These are phyloP conservation scores for Mycena epipterygia DNA, from an alignment of 768 basidiomycete species.

Conservation along the genomic window DNA sequence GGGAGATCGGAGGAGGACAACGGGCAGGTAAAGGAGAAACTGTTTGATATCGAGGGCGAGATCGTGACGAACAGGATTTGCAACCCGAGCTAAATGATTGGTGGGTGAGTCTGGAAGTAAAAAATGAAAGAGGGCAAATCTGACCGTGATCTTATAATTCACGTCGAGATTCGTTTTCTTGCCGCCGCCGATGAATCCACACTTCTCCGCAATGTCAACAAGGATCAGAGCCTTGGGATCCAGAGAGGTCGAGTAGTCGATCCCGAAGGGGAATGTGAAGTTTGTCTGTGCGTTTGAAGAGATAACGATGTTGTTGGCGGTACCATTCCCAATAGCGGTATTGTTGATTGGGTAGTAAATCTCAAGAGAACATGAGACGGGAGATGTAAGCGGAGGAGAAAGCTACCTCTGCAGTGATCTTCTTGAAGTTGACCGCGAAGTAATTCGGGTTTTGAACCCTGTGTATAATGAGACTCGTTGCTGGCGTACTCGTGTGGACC, in stretches of 20 bases:
- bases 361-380: conserved; percentile 47
- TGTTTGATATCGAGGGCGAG: conserved; percentile 74
- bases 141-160: conserved; percentile 76
- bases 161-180: conserved; percentile 66
- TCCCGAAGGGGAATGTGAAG: conserved; percentile 82
- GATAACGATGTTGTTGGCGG: conserved; percentile 60
- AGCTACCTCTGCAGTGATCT: conserved; percentile 72
- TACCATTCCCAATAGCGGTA: conserved; percentile 76
- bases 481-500: neutral
- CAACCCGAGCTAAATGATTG: conserved; percentile 65
- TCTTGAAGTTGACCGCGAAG: conserved; percentile 76
- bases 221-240: conserved; percentile 71
- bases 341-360: conserved; percentile 83
- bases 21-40: conserved; percentile 76
- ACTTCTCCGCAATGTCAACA: conserved; percentile 72
- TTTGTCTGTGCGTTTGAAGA: conserved; percentile 68
- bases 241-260: conserved; percentile 68
- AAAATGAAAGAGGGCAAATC: conserved; percentile 37
- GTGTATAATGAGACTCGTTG: conserved; percentile 22
- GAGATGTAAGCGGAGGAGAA: neutral
- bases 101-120: conserved; percentile 22
- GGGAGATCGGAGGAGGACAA: conserved; percentile 52
- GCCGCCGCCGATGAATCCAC: conserved; percentile 64
- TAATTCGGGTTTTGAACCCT: conserved; percentile 89
- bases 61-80: conserved; percentile 75